Conservation (phyloP, 139 green algal species). For the Chlamydomonas asymmetrica region DNA sequence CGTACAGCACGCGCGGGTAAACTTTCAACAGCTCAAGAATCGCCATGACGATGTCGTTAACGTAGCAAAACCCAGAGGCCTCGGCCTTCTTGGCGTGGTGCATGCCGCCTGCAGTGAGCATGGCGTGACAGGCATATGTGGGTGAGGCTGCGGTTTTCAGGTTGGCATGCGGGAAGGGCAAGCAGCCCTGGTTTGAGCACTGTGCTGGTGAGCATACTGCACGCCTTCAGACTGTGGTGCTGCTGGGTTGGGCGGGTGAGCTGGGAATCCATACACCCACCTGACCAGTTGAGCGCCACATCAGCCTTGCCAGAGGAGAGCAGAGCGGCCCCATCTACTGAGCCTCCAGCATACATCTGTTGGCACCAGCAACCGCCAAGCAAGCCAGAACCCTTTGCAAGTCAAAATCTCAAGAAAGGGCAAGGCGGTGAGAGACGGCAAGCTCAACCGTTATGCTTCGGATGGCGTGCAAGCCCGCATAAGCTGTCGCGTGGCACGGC, state of each 20-base stretch:
- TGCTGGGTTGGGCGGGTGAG: neutral
- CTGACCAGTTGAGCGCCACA: conserved; percentile 94
- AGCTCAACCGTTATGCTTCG: too few species aligned
- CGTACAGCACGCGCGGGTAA: conserved; percentile 74
- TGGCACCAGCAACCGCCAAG: neutral
- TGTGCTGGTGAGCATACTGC: too few species aligned
- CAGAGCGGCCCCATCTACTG: conserved; percentile 85
- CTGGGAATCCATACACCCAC: too few species aligned
- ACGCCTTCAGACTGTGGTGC: neutral
- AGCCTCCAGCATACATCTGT: conserved; percentile 69
- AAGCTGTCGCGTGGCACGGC: too few species aligned
- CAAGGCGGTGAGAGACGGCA: too few species aligned
- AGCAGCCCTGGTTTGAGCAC: too few species aligned
- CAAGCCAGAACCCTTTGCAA: too few species aligned
- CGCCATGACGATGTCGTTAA: conserved; percentile 98
- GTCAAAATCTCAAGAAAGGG: too few species aligned
- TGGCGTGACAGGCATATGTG: neutral
- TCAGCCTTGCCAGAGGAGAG: conserved; percentile 83
- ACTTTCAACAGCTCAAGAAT: conserved; percentile 96
- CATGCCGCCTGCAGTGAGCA: conserved; percentile 77
- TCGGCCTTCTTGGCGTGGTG: conserved; percentile 94
- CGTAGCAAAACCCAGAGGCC: conserved; percentile 93
- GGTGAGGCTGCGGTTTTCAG: too few species aligned
- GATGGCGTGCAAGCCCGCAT: too few species aligned
- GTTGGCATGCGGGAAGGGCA: too few species aligned